These are phyloP conservation scores for Backusella westeae DNA, from an alignment of 192 early-diverging fungal species.

Conservation along the genomic window DNA sequence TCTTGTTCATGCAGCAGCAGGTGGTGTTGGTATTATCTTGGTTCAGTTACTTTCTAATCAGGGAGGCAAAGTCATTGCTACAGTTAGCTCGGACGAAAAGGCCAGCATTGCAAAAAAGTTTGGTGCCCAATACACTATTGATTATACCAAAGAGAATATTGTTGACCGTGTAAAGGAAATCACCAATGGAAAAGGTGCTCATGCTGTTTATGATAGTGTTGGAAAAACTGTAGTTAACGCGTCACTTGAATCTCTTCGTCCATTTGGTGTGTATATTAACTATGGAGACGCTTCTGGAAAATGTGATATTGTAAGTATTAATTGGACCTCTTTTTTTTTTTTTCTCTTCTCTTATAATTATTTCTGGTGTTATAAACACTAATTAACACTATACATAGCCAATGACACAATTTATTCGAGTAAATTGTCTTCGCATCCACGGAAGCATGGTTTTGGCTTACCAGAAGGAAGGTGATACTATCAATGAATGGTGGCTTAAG, in stretches of 20 bases:
- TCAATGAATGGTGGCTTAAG: conserved; percentile 51
- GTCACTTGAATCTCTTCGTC: conserved; percentile 60
- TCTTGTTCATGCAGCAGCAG: conserved; percentile 87
- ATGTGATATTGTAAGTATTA: conserved; percentile 54
- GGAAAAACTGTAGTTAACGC: conserved; percentile 81
- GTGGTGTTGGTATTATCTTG: conserved; percentile 81
- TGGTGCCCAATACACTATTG: conserved; percentile 73
- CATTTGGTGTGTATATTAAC: conserved; percentile 70
- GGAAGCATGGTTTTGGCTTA: conserved; percentile 48
- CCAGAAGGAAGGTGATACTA: conserved; percentile 63
- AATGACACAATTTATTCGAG: not conserved
- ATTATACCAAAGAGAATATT: conserved; percentile 67
- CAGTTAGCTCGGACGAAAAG: conserved; percentile 75
- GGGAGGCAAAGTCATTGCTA: conserved; percentile 91
- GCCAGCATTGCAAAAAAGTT: conserved; percentile 52
- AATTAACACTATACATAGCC: not conserved
- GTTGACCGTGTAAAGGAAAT: conserved; percentile 68
- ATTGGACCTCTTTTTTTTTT: too few species aligned
- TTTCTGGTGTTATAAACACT: not conserved
- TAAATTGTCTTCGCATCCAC: conserved; percentile 36
- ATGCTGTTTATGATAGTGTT: conserved; percentile 89
- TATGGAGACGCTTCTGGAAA: conserved; percentile 91
- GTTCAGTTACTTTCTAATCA: conserved; percentile 71
- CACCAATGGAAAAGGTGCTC: conserved; percentile 69
- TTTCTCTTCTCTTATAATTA: not conserved